phyloP scores from a whole-genome alignment of 2,329 filamentous ascomycete genomes.

The Cercospora janseana region DNA sequence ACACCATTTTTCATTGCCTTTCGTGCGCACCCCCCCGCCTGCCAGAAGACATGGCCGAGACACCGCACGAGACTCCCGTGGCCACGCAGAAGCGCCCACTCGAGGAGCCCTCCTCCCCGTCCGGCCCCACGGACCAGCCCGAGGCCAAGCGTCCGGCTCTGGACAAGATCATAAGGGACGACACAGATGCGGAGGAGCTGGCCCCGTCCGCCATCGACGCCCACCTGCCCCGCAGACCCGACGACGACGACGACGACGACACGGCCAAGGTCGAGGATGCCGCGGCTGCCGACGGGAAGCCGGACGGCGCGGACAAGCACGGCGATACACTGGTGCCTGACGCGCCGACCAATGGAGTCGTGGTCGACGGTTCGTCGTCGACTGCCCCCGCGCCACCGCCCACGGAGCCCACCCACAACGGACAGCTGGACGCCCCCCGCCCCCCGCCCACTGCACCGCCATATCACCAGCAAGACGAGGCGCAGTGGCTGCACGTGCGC shows the following conservation, averaged over 20 bases:
- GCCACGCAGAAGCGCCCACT: conserved; percentile 87
- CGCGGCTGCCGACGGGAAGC: conserved; percentile 40
- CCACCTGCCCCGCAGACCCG: conserved; percentile 28
- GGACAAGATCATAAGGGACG: conserved; percentile 81
- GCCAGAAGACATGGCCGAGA: conserved; percentile 32
- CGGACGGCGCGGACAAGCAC: conserved; percentile 53
- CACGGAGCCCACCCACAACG: conserved; percentile 41
- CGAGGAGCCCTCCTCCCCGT: conserved; percentile 94
- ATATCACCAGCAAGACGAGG: conserved; percentile 73
- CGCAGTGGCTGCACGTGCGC: conserved; percentile 93
- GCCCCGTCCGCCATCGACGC: conserved; percentile 34
- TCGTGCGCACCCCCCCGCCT: background rate
- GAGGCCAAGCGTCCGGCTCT: conserved; percentile 95
- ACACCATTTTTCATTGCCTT: background rate
- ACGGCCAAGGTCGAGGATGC: conserved; percentile 33
- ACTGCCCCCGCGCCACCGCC: conserved; percentile 12
- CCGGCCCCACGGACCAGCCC: conserved; percentile 84
- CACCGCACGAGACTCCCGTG: conserved; percentile 46
- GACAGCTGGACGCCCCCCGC: conserved; percentile 51
- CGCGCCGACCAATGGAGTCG: conserved; percentile 51
- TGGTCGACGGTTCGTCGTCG: conserved; percentile 29
- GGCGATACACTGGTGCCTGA: conserved; percentile 69
- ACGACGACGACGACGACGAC: conserved; percentile 19
- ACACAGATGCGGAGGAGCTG: conserved; percentile 44
- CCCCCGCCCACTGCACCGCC: conserved; percentile 41